phyloP scores from a whole-genome alignment of 2,329 filamentous ascomycete species.

The Fusarium foetens region DNA sequence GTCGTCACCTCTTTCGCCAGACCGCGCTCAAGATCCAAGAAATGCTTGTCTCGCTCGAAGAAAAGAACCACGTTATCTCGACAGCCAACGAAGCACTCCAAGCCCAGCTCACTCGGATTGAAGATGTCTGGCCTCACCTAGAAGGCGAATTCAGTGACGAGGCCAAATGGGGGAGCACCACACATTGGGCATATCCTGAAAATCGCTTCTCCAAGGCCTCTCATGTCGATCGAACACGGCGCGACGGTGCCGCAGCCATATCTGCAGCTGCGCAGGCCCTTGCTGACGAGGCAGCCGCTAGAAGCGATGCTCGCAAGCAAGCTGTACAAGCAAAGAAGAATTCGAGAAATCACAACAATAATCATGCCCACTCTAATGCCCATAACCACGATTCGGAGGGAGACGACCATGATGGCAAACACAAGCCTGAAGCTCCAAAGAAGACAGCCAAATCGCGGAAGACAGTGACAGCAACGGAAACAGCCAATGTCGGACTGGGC shows the following conservation, averaged over 20 bases:
- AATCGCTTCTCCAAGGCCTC: constrained; percentile 75
- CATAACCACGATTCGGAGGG: constrained; percentile 74
- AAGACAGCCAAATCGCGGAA: constrained; percentile 76
- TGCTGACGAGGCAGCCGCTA: constrained; percentile 83
- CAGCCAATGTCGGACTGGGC: constrained; percentile 68
- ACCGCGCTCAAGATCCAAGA: constrained; percentile 82
- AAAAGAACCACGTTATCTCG: constrained; percentile 96
- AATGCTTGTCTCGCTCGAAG: constrained; percentile 90
- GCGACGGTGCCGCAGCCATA: constrained; percentile 81
- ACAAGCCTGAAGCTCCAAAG: constrained; percentile 65
- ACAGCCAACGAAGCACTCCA: constrained; percentile 91
- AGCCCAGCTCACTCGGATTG: constrained; percentile 84
- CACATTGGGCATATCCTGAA: constrained; percentile 95
- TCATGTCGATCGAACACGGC: constrained; percentile 76
- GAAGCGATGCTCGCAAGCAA: constrained; percentile 87
- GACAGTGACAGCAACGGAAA: constrained; percentile 62
- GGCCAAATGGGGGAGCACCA: constrained; percentile 88
- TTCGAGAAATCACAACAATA: constrained; percentile 64
- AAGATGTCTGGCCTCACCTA: constrained; percentile 87
- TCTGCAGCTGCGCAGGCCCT: constrained; percentile 80
- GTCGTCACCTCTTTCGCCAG: constrained; percentile 80
- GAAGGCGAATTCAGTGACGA: constrained; percentile 93
- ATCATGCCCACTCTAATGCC: constrained; percentile 26
- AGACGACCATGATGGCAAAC: constrained; percentile 71
- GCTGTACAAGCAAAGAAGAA: constrained; percentile 81